Evolutionary conservation across 129 eudicot genomes (phyloP).

Genomic region (Centella asiatica): DNA sequence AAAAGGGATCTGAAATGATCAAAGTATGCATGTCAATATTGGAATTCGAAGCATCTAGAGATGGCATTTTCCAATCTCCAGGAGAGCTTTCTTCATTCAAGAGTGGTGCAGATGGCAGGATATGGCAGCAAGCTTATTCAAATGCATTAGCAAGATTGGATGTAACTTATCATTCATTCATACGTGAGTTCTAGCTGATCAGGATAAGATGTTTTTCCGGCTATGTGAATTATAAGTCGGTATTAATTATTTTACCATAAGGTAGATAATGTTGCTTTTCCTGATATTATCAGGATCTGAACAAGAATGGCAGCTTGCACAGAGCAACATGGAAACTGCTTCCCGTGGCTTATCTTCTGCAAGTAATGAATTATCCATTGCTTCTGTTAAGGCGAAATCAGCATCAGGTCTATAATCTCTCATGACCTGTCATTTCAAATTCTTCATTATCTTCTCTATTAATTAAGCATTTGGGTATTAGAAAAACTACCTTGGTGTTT

Average conservation of each 20-base stretch:
- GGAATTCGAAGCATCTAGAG: constrained; percentile 98
- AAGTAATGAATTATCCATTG: constrained; percentile 64
- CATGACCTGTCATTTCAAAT: background rate
- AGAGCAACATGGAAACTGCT: constrained; percentile 80
- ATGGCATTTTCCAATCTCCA: constrained; percentile 47
- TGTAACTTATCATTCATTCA: constrained; percentile 66
- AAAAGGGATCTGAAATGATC: constrained; percentile 68
- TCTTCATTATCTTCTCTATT: background rate
- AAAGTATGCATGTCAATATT: constrained; percentile 66
- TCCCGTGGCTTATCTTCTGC: constrained; percentile 68
- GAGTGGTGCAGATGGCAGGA: constrained; percentile 58
- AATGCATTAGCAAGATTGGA: constrained; percentile 74
- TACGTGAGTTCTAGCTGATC: constrained; percentile 45
- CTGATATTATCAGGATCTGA: constrained; percentile 59
- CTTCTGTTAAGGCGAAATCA: constrained; percentile 73
- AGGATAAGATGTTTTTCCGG: constrained; percentile 7
- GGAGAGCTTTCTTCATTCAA: constrained; percentile 39
- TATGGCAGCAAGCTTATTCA: constrained; percentile 86
- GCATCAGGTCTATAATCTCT: constrained; percentile 53
- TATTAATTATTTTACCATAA: constrained; percentile 5
- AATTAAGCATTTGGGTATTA: background rate
- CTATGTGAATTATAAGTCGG: background rate
- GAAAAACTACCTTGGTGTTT: too few species aligned
- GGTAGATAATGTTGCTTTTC: constrained; percentile 8
- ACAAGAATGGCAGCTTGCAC: constrained; percentile 86